Evolutionary conservation across 2,329 filamentous ascomycete species (phyloP).

Genomic region (Fusarium nodosum): DNA sequence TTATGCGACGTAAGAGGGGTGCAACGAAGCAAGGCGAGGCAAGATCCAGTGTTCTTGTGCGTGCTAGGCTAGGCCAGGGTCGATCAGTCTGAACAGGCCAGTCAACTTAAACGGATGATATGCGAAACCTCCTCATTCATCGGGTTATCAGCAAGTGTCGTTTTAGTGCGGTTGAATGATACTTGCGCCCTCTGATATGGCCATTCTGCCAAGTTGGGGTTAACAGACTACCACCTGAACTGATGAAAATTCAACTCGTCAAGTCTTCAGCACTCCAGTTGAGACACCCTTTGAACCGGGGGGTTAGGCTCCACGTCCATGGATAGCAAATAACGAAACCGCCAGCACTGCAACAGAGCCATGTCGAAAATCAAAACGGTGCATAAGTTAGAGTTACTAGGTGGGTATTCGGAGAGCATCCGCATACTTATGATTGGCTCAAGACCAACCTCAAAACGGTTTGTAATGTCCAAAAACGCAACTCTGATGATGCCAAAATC

Average conservation of each 20-base stretch:
- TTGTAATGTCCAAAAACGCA: constrained; percentile 17
- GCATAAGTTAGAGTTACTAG: constrained; percentile 36
- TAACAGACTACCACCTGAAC: constrained; percentile 12
- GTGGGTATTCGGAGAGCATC: constrained; percentile 24
- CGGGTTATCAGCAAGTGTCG: constrained; percentile 26
- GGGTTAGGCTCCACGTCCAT: constrained; percentile 31
- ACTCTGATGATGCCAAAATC: constrained; percentile 10
- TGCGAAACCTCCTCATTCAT: constrained; percentile 23
- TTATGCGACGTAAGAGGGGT: constrained; percentile 34
- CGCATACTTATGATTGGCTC: constrained; percentile 31
- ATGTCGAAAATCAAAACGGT: constrained; percentile 17
- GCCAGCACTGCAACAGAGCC: constrained; percentile 11
- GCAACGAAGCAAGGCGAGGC: constrained; percentile 17
- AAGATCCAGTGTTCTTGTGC: constrained; percentile 7
- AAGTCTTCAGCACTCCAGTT: constrained; percentile 14
- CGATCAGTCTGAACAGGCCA: constrained; percentile 9
- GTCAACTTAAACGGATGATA: constrained; percentile 18
- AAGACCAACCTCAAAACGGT: neutral
- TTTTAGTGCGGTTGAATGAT: constrained; percentile 24
- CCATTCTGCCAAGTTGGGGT: constrained; percentile 14
- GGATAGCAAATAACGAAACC: constrained; percentile 17
- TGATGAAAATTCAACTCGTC: constrained; percentile 14
- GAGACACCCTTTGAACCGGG: constrained; percentile 35
- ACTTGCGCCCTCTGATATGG: constrained; percentile 8
- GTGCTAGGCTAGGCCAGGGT: neutral